phyloP scores from a whole-genome alignment of 352 stramenopile genomes.

The Phytophthora agathidicida region DNA sequence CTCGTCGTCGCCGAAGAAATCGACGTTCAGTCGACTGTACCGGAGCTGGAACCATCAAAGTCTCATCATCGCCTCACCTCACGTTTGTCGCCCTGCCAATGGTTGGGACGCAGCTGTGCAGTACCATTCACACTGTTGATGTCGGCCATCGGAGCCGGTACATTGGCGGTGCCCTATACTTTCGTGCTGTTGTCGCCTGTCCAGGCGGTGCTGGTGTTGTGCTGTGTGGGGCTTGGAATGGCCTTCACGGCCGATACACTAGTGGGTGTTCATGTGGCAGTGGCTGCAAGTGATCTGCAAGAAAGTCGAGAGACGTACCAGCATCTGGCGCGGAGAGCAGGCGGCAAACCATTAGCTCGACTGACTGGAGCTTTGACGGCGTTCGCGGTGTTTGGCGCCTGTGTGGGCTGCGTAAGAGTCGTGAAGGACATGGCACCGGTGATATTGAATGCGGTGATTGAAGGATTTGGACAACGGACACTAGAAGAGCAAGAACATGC shows the following conservation, averaged over 20 bases:
- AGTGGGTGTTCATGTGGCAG: conserved; percentile 61
- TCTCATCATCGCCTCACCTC: not conserved
- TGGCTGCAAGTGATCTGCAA: conserved; percentile 34
- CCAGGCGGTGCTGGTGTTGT: conserved; percentile 51
- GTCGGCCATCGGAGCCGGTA: conserved; percentile 62
- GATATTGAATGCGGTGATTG: conserved; percentile 40
- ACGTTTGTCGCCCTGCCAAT: conserved; percentile 27
- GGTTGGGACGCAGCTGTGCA: conserved; percentile 32
- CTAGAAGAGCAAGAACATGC: conserved; percentile 37
- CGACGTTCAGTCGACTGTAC: conserved; percentile 17
- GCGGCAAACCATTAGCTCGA: conserved; percentile 53
- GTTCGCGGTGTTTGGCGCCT: conserved; percentile 80
- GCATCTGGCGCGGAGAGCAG: conserved; percentile 58
- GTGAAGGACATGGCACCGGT: conserved; percentile 77
- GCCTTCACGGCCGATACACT: conserved; percentile 75
- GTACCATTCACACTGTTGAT: conserved; percentile 60
- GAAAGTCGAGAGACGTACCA: conserved; percentile 71
- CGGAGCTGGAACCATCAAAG: not conserved
- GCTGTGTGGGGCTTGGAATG: conserved; percentile 64
- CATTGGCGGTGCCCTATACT: conserved; percentile 68
- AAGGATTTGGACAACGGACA: conserved; percentile 29
- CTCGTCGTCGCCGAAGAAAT: conserved; percentile 31
- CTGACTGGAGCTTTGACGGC: conserved; percentile 66
- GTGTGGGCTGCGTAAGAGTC: conserved; percentile 73
- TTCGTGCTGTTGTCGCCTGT: conserved; percentile 57